Percentiles rank a stretch among this genome's conserved stretches.
Conservation (phyloP, 352 stramenopile genomes). For the Phytophthora meadii region DNA sequence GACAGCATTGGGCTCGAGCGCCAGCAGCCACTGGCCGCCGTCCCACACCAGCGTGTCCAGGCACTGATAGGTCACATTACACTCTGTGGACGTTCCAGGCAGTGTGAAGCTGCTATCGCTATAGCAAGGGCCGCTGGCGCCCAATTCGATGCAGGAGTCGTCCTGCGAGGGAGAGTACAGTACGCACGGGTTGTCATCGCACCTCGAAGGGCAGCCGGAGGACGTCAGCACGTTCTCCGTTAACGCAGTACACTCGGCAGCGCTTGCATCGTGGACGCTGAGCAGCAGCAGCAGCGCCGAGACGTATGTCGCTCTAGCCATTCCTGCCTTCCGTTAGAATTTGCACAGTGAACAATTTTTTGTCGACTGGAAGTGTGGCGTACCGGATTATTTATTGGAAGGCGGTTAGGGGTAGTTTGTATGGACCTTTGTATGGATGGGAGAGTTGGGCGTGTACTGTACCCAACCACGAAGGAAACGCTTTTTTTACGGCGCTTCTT, state of each 20-base stretch:
- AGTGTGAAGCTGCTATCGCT: conserved; percentile 35
- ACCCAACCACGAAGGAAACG: neutral
- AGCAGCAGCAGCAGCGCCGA: conserved; percentile 29
- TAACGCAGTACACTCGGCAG: conserved; percentile 48
- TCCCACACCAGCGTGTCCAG: conserved; percentile 50
- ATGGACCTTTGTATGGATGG: conserved; percentile 19
- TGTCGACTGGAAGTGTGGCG: conserved; percentile 1
- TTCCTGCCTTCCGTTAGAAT: conserved; percentile 10
- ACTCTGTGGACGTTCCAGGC: conserved; percentile 28
- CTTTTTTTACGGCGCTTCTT: too few relatives aligned
- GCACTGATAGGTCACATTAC: conserved; percentile 69
- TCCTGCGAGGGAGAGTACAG: conserved; percentile 56
- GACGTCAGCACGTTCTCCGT: conserved; percentile 62
- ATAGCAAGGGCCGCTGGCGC: conserved; percentile 46
- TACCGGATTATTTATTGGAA: conserved; percentile 29
- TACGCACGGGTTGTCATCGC: conserved; percentile 47
- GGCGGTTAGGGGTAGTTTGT: conserved; percentile 19
- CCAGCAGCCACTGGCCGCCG: conserved; percentile 47
- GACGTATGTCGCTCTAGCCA: conserved; percentile 4
- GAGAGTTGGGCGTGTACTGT: conserved; percentile 7
- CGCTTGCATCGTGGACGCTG: neutral
- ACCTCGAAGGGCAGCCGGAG: conserved; percentile 46
- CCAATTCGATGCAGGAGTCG: conserved; percentile 33
- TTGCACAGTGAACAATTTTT: conserved; percentile 8
- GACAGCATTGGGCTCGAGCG: conserved; percentile 32